Evolutionary conservation across 352 stramenopile genomes (phyloP).

Genomic region (Pythium sp.): DNA sequence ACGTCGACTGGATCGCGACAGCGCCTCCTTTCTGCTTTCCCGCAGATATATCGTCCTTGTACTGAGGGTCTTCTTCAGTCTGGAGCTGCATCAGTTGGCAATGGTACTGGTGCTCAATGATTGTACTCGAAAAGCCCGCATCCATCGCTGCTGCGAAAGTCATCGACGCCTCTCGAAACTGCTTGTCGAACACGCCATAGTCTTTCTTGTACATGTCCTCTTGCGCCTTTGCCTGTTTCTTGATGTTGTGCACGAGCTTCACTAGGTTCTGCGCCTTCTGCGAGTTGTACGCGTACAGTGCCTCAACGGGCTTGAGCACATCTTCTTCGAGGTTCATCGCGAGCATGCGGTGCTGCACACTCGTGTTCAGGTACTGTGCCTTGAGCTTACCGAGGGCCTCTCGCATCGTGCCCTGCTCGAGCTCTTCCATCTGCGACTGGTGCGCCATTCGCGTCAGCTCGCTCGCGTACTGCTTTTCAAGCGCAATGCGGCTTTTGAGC

Average conservation of each 20-base stretch:
- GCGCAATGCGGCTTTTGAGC: conserved; percentile 63
- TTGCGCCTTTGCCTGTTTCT: conserved; percentile 73
- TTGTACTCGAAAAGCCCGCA: conserved; percentile 64
- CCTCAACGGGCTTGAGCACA: conserved; percentile 68
- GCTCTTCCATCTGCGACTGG: conserved; percentile 52
- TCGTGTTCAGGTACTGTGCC: conserved; percentile 81
- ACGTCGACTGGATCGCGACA: conserved; percentile 24
- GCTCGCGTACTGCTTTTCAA: conserved; percentile 71
- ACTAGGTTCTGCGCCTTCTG: conserved; percentile 52
- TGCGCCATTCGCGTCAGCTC: conserved; percentile 67
- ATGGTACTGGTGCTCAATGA: conserved; percentile 71
- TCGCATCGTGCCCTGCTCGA: conserved; percentile 51
- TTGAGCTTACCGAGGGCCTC: conserved; percentile 56
- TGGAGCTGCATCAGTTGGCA: conserved; percentile 42
- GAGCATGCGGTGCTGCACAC: conserved; percentile 71
- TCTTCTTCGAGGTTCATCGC: conserved; percentile 77
- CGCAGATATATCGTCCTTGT: conserved; percentile 2
- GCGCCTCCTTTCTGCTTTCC: conserved; percentile 16
- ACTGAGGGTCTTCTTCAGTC: conserved; percentile 17
- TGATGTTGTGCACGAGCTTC: conserved; percentile 57
- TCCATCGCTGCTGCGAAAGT: conserved; percentile 73
- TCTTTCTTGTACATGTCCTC: conserved; percentile 77
- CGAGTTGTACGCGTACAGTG: conserved; percentile 48
- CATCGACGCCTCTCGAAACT: conserved; percentile 58
- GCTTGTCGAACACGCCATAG: conserved; percentile 67